These are phyloP conservation scores for Bipolaris oryzae DNA, from an alignment of 2,329 filamentous ascomycete species.

Conservation along the genomic window DNA sequence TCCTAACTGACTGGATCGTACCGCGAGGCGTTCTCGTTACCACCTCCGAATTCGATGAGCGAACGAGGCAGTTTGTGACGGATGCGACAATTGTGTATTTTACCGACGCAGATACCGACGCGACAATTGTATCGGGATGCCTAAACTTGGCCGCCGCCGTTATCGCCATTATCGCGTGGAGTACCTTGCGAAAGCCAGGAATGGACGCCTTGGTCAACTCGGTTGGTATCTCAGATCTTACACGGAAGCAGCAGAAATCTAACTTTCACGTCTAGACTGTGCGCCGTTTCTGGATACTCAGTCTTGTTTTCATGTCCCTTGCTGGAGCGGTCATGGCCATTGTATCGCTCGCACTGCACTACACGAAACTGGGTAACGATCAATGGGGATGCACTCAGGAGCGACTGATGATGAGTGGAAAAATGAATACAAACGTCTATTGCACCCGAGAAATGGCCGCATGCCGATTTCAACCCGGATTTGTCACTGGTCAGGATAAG, in stretches of 20 bases:
- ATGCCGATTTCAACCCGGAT: conserved; percentile 31
- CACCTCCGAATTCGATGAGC: conserved; percentile 24
- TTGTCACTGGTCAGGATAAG: conserved; percentile 19
- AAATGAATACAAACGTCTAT: conserved; percentile 34
- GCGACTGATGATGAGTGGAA: conserved; percentile 26
- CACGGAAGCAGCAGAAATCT: conserved; percentile 1
- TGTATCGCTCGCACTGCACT: conserved; percentile 32
- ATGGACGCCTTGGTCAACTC: conserved; percentile 33
- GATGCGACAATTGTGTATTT: conserved; percentile 40
- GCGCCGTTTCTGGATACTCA: conserved; percentile 37
- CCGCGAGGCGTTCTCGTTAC: conserved; percentile 26
- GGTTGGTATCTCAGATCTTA: conserved; percentile 20
- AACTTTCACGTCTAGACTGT: conserved; percentile 20
- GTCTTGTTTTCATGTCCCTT: conserved; percentile 26
- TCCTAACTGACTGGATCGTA: conserved; percentile 37
- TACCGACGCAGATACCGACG: conserved; percentile 29
- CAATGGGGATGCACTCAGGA: conserved; percentile 33
- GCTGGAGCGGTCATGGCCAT: conserved; percentile 27
- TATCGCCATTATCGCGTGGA: conserved; percentile 34
- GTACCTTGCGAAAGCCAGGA: conserved; percentile 27
- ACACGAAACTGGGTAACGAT: conserved; percentile 33
- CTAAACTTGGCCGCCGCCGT: conserved; percentile 32
- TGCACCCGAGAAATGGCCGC: conserved; percentile 38
- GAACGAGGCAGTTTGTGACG: conserved; percentile 22
- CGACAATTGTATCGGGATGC: conserved; percentile 36